Base-by-base conservation (phyloP, 441 rosid genomes). In the Erysimum cheiri region DNA sequence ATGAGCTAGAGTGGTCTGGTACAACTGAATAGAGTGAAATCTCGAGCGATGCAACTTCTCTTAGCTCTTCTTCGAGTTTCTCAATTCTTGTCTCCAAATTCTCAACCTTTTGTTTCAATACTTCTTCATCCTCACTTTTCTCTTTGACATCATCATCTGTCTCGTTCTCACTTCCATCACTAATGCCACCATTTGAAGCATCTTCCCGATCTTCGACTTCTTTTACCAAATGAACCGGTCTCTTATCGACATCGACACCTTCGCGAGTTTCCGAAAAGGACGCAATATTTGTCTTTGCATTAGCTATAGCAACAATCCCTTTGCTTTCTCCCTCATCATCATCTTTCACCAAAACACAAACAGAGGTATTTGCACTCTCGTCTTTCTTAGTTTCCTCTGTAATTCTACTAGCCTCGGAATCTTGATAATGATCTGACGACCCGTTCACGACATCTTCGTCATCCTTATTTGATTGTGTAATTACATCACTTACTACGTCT, bases 1-100 rank as follows among this genome's bases (percentile, higher is more conserved):
- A 82, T 17, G 97, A 91, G 83, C 91, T 84, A 26, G 87, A 88
- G 69, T 93, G 98, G 74, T 91, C 97, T 28, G 98, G 88, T 32
- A 82, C 87, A 59, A 89, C 86, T 33, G 96, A 91, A 72, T 89
- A 93, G 3, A 93, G 80, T 2, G 97, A 85, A 73, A 91, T 81
- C 83, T 93, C 98, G 2, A 93, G 88, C 9, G 94, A 81, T 63
- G 98, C 97, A 74, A 89, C 98, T 82, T 89, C 97, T 75, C 94
- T 88, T 46, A 93, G 85, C 82, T 93, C 97, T 70, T 80, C 91
- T 80, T 91, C 93, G 29, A 93, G 96, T 78, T 83, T 89, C 82
- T 86, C 89, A 44, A 93, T 84, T 81, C 85, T 88, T 70, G 60
- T 72, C 77, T 89, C 94, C 92, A 89, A 73, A 67, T 79, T 81